Base-by-base conservation (phyloP, 768 basidiomycete genomes). In the Kwoniella newhampshirensis region DNA sequence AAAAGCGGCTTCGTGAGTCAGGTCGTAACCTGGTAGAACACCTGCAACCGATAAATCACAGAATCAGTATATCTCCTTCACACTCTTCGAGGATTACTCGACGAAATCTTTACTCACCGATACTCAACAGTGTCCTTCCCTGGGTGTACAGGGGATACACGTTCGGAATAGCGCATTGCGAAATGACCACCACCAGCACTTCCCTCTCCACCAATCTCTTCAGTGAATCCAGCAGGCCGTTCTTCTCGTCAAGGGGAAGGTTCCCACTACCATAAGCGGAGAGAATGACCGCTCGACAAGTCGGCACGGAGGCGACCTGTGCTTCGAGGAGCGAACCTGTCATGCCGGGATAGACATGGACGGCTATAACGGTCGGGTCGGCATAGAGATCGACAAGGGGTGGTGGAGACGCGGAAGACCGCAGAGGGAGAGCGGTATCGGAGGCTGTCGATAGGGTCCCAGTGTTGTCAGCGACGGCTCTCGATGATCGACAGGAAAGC, bases 1-100 rank as follows among this genome's bases (percentile, higher is more conserved):
- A 26, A 72, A 72, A 3, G 70, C 70, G 17, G 70, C 70, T 55
- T 72, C 70, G 60, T 72, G 70, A 18, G 68, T 72, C 17, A 72
- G 53, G 52, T 72, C 70, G 53, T 72, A 67, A 8, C 70, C 70
- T 20, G 70, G 70, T 25, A 67, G 42, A 2, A 72, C 70, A 13
- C 70, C 65, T 62, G n/a, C n/a, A n/a, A n/a, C n/a, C n/a, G n/a
- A 44, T 41, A 9, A 13, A 15, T 45, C 27, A 45, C 21, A 26
- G 9, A 26, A 45, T 45, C 25, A 20, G 21, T 45, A 3, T 15
- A 23, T 18, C 13, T 43, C 41, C 18, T 11, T 26, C 9, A 25
- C 4, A 13, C 18, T 26, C 23, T 25, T 7, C 44, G 27, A 25
- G 36, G 18, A 1, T 2, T 17, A 11, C 15, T 20, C n/a, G 42